Evolutionary conservation across 2,329 filamentous ascomycete species (phyloP), one percentile per base, ranked within the genome.

Genomic region (Microsporum audouinii): DNA sequence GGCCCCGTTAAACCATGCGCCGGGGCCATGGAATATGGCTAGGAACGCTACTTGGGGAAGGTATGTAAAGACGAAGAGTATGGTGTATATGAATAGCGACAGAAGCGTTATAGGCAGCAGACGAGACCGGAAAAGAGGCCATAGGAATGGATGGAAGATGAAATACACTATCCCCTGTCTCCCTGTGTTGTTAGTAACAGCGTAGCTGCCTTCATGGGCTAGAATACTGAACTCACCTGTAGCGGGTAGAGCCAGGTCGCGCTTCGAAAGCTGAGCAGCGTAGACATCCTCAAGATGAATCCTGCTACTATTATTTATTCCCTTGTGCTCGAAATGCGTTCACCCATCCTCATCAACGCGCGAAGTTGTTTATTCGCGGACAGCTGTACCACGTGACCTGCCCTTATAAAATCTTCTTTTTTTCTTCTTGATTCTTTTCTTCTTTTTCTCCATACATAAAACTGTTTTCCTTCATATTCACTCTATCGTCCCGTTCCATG

Each of bases 31-130:
- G 72, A 96, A 97, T 66, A 97, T 83, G 14, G 88, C 86, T 27
- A 99, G 82, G 68, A 99, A 89, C 1, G 89, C 88, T 61, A 90
- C 90, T 71, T 97, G 89, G 0, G 92, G 92, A 2, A 96, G 76
- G 67, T 95, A 97, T 0, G 89, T 80, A 73, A 94, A 95, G 10
- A 89, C 79, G 73, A 97, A 97, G 23, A 97, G 83, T 23, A 95
- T 79, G n/a, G 86, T 77, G 64, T 96, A 89, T 12, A 96, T 88
- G 60, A 94, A 84, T 12, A 87, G 77, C 0, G 91, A 96, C 10
- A 96, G 86, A 12, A 96, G 77, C 2, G 88, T 83, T 33, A 95
- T 81, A 0, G 92, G 91, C 0, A 97, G 75, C 2, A 99, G 78
- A 14, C 91, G 85, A 29, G 88, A 80, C 61, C 83, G 79, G 65